phyloP scores from a whole-genome alignment of 352 stramenopile genomes.

The Pythium vanterpoolii region DNA sequence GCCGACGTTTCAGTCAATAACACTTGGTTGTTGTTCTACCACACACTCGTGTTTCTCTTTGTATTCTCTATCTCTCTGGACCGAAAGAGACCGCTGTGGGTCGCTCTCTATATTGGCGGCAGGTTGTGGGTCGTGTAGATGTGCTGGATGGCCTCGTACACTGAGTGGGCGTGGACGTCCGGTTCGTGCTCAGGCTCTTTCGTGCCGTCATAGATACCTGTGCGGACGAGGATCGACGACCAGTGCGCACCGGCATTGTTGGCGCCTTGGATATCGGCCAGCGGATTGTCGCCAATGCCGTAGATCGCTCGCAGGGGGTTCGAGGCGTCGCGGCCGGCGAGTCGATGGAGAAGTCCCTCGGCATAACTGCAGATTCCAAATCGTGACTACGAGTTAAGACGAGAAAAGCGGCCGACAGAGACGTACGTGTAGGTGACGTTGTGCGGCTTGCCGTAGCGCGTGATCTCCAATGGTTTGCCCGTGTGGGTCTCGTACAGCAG shows the following conservation, averaged over 20 bases:
- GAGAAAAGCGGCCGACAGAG: neutral
- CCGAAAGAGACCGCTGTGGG: neutral
- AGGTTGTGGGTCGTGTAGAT: slow-evolving; percentile 66
- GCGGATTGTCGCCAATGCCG: slow-evolving; percentile 87
- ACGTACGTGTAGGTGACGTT: slow-evolving; percentile 81
- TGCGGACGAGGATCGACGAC: slow-evolving; percentile 84
- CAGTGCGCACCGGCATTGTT: slow-evolving; percentile 82
- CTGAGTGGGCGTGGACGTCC: slow-evolving; percentile 54
- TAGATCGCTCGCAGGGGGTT: slow-evolving; percentile 67
- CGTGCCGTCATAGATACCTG: slow-evolving; percentile 77
- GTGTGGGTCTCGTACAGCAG: slow-evolving; percentile 72
- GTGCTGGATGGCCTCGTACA: slow-evolving; percentile 76
- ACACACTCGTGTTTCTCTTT: neutral
- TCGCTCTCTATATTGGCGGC: slow-evolving; percentile 15
- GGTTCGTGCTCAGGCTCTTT: slow-evolving; percentile 60
- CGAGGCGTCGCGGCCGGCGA: slow-evolving; percentile 34
- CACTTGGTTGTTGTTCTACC: slow-evolving; percentile 22
- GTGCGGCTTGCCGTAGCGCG: slow-evolving; percentile 83
- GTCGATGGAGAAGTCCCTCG: slow-evolving; percentile 60
- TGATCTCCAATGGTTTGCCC: slow-evolving; percentile 60
- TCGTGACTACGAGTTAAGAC: neutral
- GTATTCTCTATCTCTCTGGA: neutral
- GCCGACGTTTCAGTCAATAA: slow-evolving; percentile 9
- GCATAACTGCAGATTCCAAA: slow-evolving; percentile 40
- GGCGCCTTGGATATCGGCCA: slow-evolving; percentile 83